Evolutionary conservation across 2,329 filamentous ascomycete species (phyloP).

Genomic region (Neonectria magnoliae): DNA sequence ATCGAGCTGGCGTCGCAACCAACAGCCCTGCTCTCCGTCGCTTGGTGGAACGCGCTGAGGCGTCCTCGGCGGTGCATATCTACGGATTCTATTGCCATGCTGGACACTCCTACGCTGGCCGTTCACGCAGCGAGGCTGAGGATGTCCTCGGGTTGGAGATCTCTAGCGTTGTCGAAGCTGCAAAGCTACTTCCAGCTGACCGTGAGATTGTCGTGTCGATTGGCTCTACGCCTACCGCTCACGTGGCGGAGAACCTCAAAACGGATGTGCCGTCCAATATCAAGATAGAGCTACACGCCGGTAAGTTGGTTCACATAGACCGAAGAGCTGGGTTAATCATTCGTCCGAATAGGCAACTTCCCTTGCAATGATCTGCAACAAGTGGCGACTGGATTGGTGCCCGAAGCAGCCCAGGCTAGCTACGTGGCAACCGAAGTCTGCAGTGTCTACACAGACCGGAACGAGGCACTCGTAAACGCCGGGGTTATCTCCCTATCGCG

Average conservation of each 20-base stretch:
- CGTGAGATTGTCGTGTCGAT: constrained; percentile 45
- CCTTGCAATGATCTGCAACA: constrained; percentile 53
- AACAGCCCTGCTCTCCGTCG: constrained; percentile 39
- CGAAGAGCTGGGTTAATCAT: background rate
- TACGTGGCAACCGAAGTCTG: constrained; percentile 49
- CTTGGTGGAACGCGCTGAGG: constrained; percentile 42
- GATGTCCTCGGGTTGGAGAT: constrained; percentile 44
- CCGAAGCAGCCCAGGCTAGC: constrained; percentile 43
- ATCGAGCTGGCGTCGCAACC: constrained; percentile 46
- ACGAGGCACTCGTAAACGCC: constrained; percentile 51
- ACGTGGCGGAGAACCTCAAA: constrained; percentile 47
- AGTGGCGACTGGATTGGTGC: constrained; percentile 48
- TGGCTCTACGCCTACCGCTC: constrained; percentile 50
- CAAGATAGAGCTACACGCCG: constrained; percentile 50
- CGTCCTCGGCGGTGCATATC: constrained; percentile 44
- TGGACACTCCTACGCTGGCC: constrained; percentile 49
- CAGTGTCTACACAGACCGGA: constrained; percentile 50
- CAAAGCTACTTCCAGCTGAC: constrained; percentile 43
- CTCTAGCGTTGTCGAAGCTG: constrained; percentile 43
- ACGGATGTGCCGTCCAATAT: constrained; percentile 44
- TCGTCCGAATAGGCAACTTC: constrained; percentile 43
- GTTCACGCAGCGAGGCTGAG: constrained; percentile 45
- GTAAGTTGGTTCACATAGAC: constrained; percentile 19
- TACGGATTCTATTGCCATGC: constrained; percentile 53
- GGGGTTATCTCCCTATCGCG: constrained; percentile 49